Base-by-base conservation (phyloP, 148 eudicot genomes). In the Gaultheria prostrata region DNA sequence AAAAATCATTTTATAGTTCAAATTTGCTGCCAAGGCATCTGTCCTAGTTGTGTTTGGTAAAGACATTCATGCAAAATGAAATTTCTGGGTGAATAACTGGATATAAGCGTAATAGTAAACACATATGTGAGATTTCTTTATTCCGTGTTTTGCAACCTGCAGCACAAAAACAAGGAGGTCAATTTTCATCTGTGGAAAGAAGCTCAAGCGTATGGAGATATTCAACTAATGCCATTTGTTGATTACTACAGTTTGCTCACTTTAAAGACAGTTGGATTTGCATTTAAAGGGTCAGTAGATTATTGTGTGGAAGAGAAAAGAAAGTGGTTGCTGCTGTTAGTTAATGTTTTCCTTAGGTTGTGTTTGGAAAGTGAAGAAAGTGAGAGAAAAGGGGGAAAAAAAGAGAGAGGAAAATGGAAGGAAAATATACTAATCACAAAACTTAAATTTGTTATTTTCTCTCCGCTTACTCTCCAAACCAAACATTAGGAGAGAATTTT, bases 221-320 rank as follows among this genome's bases (percentile, higher is more conserved):
- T 94, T 79, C 98, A 94, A 87, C 82, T 97, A 86, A 92, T 97
- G 99, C 98, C 99, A 61, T 97, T 93, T 91, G 95, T 97, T 82
- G 99, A 97, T 85, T 94, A 97, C 84, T 97, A 97, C 91, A 90
- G 92, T 85, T 88, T 97, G 82, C 91, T 97, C 85, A 91, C 89
- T 86, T 88, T 93, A 84, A 94, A 97, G 89, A 93, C 98, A 13
- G 86, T 94, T 76, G 97, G 33, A 91, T 97, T 82, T 94, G 97
- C 93, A 89, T 90, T 79, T 78, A 93, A 63, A 97, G 99, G 93
- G 98, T 94, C 90, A 17, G 90, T 70, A 53, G n/a, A 63, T 81
- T 11, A 12, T 67, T 84, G 33, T 65, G 63, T 48, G 46, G 32
- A 39, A 32, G n/a, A 77, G 69, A 11, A 45, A 32, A n/a, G n/a